phyloP scores from a whole-genome alignment of 306 rosid species.

The Citrullus mucosospermus region DNA sequence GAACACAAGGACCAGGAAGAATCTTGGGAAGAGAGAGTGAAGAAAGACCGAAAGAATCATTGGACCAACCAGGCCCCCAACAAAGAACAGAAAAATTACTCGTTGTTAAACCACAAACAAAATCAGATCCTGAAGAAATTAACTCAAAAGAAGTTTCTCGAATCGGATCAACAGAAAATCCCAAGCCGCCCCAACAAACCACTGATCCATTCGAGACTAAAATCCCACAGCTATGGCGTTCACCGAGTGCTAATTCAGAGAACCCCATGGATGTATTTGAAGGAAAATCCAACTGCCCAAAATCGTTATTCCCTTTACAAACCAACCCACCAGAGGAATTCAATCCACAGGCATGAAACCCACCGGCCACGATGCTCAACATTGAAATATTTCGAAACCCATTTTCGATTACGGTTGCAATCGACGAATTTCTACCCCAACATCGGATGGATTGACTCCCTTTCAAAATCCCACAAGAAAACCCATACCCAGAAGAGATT shows the following conservation, averaged over 20 bases:
- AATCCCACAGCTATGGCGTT: conserved; percentile 54
- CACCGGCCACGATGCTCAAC: conserved; percentile 47
- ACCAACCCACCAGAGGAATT: conserved; percentile 40
- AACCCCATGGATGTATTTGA: conserved; percentile 21
- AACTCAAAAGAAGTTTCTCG: conserved; percentile 33
- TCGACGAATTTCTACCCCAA: conserved; percentile 33
- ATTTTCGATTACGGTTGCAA: conserved; percentile 20
- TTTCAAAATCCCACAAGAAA: conserved; percentile 62
- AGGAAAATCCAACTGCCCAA: conserved; percentile 48
- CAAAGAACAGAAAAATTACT: conserved; percentile 40
- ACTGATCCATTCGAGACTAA: conserved; percentile 32
- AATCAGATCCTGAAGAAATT: conserved; percentile 57
- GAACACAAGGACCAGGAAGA: conserved; percentile 87
- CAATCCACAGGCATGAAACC: conserved; percentile 61
- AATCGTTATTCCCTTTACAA: conserved; percentile 44
- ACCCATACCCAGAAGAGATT: conserved; percentile 68
- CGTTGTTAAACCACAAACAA: conserved; percentile 57
- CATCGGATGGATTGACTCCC: conserved; percentile 26
- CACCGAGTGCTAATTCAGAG: conserved; percentile 47
- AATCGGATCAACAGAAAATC: conserved; percentile 17
- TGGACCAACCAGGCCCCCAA: conserved; percentile 81
- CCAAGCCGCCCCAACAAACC: conserved; percentile 62
- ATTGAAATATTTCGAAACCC: conserved; percentile 41
- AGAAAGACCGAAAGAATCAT: conserved; percentile 10
- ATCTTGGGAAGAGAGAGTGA: conserved; percentile 28